Base-by-base conservation (phyloP, 768 basidiomycete species). In the Termitomyces titanicus region DNA sequence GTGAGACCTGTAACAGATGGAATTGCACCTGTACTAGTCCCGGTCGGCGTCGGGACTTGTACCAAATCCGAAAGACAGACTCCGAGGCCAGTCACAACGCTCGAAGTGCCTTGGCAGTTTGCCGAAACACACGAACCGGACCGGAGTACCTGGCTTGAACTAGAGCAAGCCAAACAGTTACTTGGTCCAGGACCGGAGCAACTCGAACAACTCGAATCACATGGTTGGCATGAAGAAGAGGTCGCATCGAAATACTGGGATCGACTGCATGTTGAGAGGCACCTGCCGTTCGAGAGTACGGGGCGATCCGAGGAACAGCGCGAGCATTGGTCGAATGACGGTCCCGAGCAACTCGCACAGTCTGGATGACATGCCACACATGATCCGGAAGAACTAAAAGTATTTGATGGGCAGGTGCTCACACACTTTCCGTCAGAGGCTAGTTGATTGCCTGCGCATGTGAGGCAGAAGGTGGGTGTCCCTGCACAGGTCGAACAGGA, bases 291-390 rank as follows among this genome's bases (percentile, higher is more conserved):
- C 37, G 80, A 81, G 44, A 86, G 82, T 37, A 93, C 89, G 0
- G 91, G 92, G 0, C 84, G 81, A 20, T 75, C 71, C 25, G 83
- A 63, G 31, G 83, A 77, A 64, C 92, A 94, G 46, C 81, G 80
- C 8, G 83, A 77, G 70, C 93, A 96, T 65, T 93, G 86, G 64
- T 82, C 84, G 72, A 91, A 91, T 0, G 84, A 80, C 20, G 79
- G 63, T n/a, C 91, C 92, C 22, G 84, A 83, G 70, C 94, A 96
- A 1, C 87, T 84, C 15, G 82, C 83, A 64, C 93, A 96, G 65
- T 95, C 94, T 0, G 91, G 84, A 56, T 95, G 92, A 68, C 94
- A 96, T 5, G 84, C 62, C 52, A 83, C 64, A 72, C 93, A 95
- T 25, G 80, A 70, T 22, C 84, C 81, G 29, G 82, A 77, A 11